Evolutionary conservation across 805 yeast species (phyloP), one percentile per base, ranked within the genome.

Genomic region (Martiniozyma abietophila): DNA sequence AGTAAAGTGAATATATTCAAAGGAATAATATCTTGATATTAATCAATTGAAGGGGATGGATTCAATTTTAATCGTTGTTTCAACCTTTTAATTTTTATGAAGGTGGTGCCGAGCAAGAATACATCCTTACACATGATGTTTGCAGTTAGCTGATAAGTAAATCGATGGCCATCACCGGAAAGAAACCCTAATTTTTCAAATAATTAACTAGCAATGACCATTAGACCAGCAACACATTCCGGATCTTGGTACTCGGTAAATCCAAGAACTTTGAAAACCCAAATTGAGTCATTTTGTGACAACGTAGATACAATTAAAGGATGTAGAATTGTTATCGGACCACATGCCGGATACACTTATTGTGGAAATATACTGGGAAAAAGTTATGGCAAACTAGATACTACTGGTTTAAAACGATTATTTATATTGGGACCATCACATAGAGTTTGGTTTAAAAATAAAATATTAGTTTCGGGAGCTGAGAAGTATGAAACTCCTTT

Each of bases 401-500:
- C 75, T 1, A 44, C 67, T 1, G 59, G 60, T 18, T 61, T 68
- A 14, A 67, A 74, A 44, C 63, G 89, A 14, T 71, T 92, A 1
- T 82, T 92, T 45, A 62, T 92, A 1, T 53, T 92, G 51, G 96
- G 97, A 0, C 98, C 98, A 1, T 81, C 95, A 0, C 98, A 92
- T 53, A 94, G 83, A 54, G 78, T 81, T 7, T 88, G 80, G 52
- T 84, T 81, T 59, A 64, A 64, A 37, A 77, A 79, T 18, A 64
- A 65, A 18, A 80, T 72, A 1, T 56, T 72, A 38, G 46, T 78
- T 1, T 65, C 81, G 2, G 55, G 54, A 2, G 85, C 65, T 50
- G 63, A 61, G 10, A 44, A 41, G 7, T 77, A 84, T 49, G 80
- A 70, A 20, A 89, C 98, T 0, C 98, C 98, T 1, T 51, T 88